Percentiles rank a stretch among this genome's conserved stretches.
Evolutionary conservation across 2,329 filamentous ascomycete species (phyloP).

Genomic region (Colletotrichum tamarilloi): DNA sequence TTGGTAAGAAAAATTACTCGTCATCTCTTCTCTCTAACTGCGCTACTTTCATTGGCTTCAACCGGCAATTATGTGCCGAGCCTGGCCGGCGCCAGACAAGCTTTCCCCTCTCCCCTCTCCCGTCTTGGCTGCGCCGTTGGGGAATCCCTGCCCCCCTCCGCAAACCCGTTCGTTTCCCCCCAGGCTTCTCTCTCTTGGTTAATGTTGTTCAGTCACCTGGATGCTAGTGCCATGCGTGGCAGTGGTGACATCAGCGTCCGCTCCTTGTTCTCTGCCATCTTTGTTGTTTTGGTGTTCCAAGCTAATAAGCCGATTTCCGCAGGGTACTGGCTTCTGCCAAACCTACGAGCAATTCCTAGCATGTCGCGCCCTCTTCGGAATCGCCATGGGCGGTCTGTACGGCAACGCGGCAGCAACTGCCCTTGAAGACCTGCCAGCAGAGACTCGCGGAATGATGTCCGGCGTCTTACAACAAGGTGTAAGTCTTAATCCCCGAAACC

Average conservation of each 20-base stretch:
- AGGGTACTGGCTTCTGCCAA: constrained; percentile 74
- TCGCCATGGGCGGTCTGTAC: constrained; percentile 86
- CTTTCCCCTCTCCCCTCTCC: constrained; percentile 21
- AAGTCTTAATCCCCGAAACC: constrained; percentile 44
- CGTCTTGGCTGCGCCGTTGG: constrained; percentile 30
- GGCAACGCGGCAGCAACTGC: constrained; percentile 84
- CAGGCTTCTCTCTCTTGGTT: background rate
- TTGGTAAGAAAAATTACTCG: constrained; percentile 59
- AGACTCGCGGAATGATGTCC: constrained; percentile 78
- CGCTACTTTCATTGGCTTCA: background rate
- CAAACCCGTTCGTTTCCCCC: background rate
- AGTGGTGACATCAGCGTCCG: constrained; percentile 7
- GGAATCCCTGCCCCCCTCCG: constrained; percentile 27
- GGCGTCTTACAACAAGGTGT: constrained; percentile 80
- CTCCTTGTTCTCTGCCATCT: constrained; percentile 4
- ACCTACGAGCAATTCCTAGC: constrained; percentile 80
- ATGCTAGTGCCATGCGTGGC: constrained; percentile 2
- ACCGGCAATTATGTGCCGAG: constrained; percentile 24
- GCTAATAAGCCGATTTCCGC: background rate
- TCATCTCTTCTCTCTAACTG: constrained; percentile 1
- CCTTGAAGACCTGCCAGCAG: constrained; percentile 77
- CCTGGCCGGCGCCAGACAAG: constrained; percentile 20
- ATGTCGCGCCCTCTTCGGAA: constrained; percentile 79
- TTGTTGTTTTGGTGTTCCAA: background rate
- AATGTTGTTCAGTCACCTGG: background rate